These are phyloP conservation scores for Eucalyptus marginata DNA, from an alignment of 345 rosid genomes.

Conservation along the genomic window DNA sequence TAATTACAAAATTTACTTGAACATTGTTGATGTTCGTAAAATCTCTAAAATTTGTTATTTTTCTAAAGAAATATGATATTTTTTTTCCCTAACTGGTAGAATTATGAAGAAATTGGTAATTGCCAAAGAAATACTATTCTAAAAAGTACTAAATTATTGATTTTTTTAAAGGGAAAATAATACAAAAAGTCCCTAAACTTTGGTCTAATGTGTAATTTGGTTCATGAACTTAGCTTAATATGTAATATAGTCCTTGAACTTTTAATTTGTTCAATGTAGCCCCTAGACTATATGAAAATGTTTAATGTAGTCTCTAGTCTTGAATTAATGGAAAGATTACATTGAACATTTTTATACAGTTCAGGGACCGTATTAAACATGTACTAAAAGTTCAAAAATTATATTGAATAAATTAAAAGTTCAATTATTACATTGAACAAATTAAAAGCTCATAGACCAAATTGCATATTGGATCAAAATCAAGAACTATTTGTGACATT, in stretches of 20 bases:
- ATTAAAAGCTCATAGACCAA: rapidly evolving
- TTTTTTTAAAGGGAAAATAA: too few relatives aligned
- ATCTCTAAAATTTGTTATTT: background rate
- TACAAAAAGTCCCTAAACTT: rapidly evolving
- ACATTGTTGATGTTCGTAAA: background rate
- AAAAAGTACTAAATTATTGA: rapidly evolving
- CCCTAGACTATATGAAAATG: rapidly evolving
- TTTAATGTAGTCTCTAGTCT: too few relatives aligned
- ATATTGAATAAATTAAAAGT: too few relatives aligned
- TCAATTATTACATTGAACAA: rapidly evolving
- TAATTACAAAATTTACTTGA: background rate
- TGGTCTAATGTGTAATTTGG: too few relatives aligned
- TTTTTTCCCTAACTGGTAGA: background rate
- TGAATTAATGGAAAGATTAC: too few relatives aligned
- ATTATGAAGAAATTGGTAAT: background rate
- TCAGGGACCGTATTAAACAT: rapidly evolving
- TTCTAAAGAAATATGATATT: background rate
- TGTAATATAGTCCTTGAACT: rapidly evolving
- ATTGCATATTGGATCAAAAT: too few relatives aligned
- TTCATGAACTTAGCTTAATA: too few relatives aligned
- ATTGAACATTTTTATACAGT: rapidly evolving
- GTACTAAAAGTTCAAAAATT: rapidly evolving
- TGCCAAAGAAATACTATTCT: background rate
- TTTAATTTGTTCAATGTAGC: too few relatives aligned
- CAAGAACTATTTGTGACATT: too few relatives aligned